These are phyloP conservation scores for Cystobasidium pallidum DNA, from an alignment of 1,284 basidiomycete species.

Conservation along the genomic window DNA sequence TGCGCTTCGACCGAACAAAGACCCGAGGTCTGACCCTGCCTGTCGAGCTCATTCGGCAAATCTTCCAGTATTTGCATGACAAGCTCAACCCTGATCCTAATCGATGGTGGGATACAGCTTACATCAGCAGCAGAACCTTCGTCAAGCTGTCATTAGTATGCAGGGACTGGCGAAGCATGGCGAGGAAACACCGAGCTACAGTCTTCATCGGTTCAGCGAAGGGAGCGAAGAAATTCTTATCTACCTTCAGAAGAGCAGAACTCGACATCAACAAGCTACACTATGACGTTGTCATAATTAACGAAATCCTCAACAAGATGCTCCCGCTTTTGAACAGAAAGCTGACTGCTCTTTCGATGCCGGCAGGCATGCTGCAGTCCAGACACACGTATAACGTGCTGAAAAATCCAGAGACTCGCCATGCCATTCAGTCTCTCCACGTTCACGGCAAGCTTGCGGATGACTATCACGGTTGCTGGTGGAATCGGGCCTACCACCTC, in stretches of 20 bases:
- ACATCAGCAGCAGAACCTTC: conserved; percentile 10
- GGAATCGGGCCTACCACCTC: conserved; percentile 17
- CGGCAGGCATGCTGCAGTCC: conserved; percentile 11
- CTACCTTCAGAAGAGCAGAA: background rate
- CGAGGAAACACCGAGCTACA: background rate
- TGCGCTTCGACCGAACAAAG: conserved; percentile 12
- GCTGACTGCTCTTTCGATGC: conserved; percentile 14
- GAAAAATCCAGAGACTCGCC: background rate
- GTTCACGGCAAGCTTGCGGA: conserved; percentile 13
- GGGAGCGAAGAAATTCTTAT: conserved; percentile 11
- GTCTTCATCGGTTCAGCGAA: conserved; percentile 20
- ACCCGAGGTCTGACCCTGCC: background rate
- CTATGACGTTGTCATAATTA: background rate
- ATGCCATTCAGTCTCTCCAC: background rate
- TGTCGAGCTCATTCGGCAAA: conserved; percentile 15
- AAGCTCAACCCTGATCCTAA: background rate
- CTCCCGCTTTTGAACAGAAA: background rate
- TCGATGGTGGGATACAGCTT: conserved; percentile 25
- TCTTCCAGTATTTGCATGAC: background rate
- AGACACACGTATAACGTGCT: conserved; percentile 1
- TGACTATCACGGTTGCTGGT: conserved; percentile 8
- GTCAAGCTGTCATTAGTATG: conserved; percentile 30
- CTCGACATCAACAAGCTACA: conserved; percentile 4
- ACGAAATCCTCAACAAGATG: conserved; percentile 21
- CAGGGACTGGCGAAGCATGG: conserved; percentile 20